phyloP scores from a whole-genome alignment of 139 green algal species.

The Micractinium conductrix region DNA sequence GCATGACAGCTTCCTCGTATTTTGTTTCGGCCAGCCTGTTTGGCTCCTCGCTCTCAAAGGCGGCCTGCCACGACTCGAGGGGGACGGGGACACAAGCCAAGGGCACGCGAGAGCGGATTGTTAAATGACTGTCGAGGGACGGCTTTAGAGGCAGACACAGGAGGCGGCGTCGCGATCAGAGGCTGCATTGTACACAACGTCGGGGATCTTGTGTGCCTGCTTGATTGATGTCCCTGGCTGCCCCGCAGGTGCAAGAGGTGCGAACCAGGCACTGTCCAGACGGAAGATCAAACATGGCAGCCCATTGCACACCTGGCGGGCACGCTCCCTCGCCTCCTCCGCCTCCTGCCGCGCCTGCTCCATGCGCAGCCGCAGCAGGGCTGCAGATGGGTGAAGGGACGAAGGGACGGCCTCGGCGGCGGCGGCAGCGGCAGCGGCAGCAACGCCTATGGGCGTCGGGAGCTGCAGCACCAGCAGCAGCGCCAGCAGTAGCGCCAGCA shows the following conservation, averaged over 20 bases:
- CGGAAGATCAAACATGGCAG: no score
- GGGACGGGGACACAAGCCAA: neutral
- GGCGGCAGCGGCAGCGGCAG: no score
- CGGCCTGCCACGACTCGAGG: constrained; percentile 2
- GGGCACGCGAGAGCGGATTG: no score
- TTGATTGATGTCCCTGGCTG: no score
- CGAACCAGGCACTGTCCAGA: no score
- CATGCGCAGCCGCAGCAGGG: constrained; percentile 34
- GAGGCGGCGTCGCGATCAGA: neutral
- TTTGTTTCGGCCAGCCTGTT: constrained; percentile 35
- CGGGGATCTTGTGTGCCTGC: no score
- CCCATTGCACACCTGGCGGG: no score
- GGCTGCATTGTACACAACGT: neutral
- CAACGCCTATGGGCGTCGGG: no score
- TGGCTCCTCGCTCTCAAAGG: constrained; percentile 33
- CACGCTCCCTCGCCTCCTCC: constrained; percentile 11
- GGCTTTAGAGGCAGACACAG: neutral
- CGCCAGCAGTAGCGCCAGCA: neutral
- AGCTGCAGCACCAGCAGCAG: no score
- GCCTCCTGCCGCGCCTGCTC: constrained; percentile 5
- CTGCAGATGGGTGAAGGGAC: neutral
- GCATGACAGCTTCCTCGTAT: constrained; percentile 33
- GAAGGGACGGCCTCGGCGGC: no score
- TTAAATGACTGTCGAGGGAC: no score
- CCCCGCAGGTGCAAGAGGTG: no score